Evolutionary conservation across 192 early-diverging fungal species (phyloP), one percentile per base, ranked within the genome.

Genomic region (Entomortierella parvispora): DNA sequence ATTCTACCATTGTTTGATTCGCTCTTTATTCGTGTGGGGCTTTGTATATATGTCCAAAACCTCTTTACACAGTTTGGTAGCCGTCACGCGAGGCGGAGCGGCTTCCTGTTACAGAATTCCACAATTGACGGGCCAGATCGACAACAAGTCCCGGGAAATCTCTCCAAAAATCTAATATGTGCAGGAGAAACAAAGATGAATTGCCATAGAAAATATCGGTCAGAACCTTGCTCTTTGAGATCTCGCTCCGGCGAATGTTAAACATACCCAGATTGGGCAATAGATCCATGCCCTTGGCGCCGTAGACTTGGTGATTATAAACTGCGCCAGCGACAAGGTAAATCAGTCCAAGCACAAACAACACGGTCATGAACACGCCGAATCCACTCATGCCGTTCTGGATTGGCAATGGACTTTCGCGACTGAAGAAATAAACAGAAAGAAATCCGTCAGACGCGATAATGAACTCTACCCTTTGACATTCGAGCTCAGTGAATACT

Each of bases 51-150:
- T n/a, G n/a, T n/a, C n/a, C n/a, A n/a, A n/a, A n/a, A n/a, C n/a
- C n/a, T n/a, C n/a, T 45, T 60, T 66, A 76, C 20, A 76, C 72
- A 11, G 72, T 68, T 11, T 64, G 60, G 33, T 77, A 77, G 12
- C 37, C 37, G 28, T 60, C 74, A 18, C 54, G 40, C 22, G 59
- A 45, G 33, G 50, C 33, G 49, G 55, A 44, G 29, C 34, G 22
- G 26, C 74, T 58, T 9, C 65, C 74, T 4, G 74, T 77, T 26
- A 68, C 74, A 15, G 74, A 68, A 22, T 77, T 60, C 74, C 74
- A 77, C 11, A 77, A 59, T 18, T 68, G 65, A 29, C 61, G 74
- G 43, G 53, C 59, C 48, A 77, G 65, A 53, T 77, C 74, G 5
- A 64, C 54, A 6, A 77, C 74, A 2, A 77, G 66, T 20, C 49